Base-by-base conservation (phyloP, 179 eudicot genomes). In the Dionaea muscipula region DNA sequence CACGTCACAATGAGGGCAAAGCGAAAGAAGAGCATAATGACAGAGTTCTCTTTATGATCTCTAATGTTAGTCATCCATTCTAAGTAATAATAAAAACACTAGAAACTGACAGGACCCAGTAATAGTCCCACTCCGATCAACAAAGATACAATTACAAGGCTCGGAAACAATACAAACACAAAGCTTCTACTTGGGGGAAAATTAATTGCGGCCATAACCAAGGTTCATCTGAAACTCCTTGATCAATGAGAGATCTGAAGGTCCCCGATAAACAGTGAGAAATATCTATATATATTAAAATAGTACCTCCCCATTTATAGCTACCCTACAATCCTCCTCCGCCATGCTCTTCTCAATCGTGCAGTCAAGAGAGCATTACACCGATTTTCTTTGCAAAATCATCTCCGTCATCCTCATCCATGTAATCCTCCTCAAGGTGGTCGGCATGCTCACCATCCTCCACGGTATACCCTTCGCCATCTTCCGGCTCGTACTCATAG, bases 361-460 rank as follows among this genome's bases (percentile, higher is more conserved):
- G 18, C 13, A 23, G 53, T 74, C 51, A 78, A 22, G 77, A 76
- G 66, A 76, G 72, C 68, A 78, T 74, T 39, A 83, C 87, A 8
- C 95, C 95, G 31, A 86, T 81, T 63, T 76, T 81, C 78, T 79
- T 86, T 20, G 94, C 89, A 49, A 85, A 85, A 60, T 81, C 88
- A 56, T 86, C 93, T 4, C 72, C 86, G 51, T 87, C 89, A n/a
- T 86, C 95, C 1, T 78, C 85, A 23, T 79, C 94, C 69, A 76
- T 52, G 60, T 72, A 76, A 27, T 78, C 85, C 7, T 57, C 82
- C 16, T 67, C 84, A 51, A 57, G 64, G 27, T 79, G 62, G 28
- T 77, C 84, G 18, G 52, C 74, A 47, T 62, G 64, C 50, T 84
- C 95, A 46, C 74, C 93, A 40, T 67, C 83, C 8, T 81, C 78